Evolutionary conservation across 768 basidiomycete species (phyloP), one percentile per base, ranked within the genome.

Genomic region (Panus rudis): DNA sequence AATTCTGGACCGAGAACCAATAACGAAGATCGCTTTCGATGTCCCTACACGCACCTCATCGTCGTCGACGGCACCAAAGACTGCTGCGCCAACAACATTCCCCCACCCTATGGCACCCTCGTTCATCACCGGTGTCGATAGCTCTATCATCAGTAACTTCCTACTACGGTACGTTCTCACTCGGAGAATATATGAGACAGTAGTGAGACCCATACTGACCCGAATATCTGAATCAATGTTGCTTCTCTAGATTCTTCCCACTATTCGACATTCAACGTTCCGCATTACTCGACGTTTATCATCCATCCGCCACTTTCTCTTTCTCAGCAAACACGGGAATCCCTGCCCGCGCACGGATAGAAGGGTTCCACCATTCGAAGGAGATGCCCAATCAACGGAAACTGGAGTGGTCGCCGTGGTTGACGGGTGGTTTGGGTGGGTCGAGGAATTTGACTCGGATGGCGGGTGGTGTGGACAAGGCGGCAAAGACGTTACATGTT

Each of bases 241-340:
- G n/a, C n/a, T n/a, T n/a, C 17, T 23, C 5, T 48, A 93, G 90
- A 38, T 96, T 84, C 64, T 92, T 97, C 66, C 77, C 82, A 7
- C 60, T 79, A 2, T 93, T 88, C 61, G 96, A 99, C 60, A 72
- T 66, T 16, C 78, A 87, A 50, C 80, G 94, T 14, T 63, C 72
- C 0, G 64, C 70, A 0, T 72, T 97, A 5, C 55, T 76, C 13
- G 70, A 82, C 35, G 89, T 75, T 16, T 99, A 98, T 59, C 78
- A 87, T 46, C 79, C 86, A 1, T 66, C 75, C 10, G 87, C 93
- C n/a, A 93, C 92, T 6, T 92, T 97, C 60, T 96, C 92, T 1
- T 86, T 83, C 59, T 85, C 84, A 16, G 78, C 79, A 53, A 93
- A 92, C 59, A 93, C 92, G 1, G 59, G 76, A 5, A 85, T 93